Evolutionary conservation across 371 early-diverging fungal species (phyloP), one percentile per base, ranked within the genome.

Genomic region (Thermomucor indicae-seudaticae): DNA sequence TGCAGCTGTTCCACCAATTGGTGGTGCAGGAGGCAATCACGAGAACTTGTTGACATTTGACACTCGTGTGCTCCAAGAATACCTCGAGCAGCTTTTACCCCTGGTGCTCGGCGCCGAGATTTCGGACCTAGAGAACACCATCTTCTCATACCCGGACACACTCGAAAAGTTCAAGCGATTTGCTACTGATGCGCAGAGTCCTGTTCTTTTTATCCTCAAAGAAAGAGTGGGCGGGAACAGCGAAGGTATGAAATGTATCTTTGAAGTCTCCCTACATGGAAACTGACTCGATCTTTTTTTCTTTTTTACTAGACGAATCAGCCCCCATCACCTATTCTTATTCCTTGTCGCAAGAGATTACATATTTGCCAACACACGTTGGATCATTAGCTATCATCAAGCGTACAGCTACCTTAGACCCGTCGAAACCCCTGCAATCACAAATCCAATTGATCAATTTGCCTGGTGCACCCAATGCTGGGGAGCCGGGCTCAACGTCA

Each of bases 401-500:
- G 68, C 84, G 93, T 23, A 62, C 62, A 1, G 74, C 91, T 2
- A 76, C 83, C 3, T 67, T 97, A 39, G 93, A 96, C 52, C 75
- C 84, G 7, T 58, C 80, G 2, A 76, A 85, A 19, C 80, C 95
- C 3, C 57, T 97, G 32, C 83, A 87, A 39, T 62, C 65, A 11
- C 97, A 97, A 67, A 67, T 95, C 40, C 95, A 95, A 60, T 72
- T 95, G 45, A 90, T 95, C 64, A 91, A 91, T 55, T 65, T 97
- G 39, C 97, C 97, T 1, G 97, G 97, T 31, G 91, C 92, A 4
- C 84, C 88, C 6, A 69, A 70, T 34, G 70, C 80, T 5, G 73
- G 74, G 16, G 74, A 80, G 39, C 62, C 70, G 8, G 72, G 72
- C 14, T 74, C 73, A 28, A 70, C 69, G 1, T n/a, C n/a, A n/a